Conservation (phyloP, 495 filamentous ascomycete genomes). For the Penicillium atrosanguineum region DNA sequence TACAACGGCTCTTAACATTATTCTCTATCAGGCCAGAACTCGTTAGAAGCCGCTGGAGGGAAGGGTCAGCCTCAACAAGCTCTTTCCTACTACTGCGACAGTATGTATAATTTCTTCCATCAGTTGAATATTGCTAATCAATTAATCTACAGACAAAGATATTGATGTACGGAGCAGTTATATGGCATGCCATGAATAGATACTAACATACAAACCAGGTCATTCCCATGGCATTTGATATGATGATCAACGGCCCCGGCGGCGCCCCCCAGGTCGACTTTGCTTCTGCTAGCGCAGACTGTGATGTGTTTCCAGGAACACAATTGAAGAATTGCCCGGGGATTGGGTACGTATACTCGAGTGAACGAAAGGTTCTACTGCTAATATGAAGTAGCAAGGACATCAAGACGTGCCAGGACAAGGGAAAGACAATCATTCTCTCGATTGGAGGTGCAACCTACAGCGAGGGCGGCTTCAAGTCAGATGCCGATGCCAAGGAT, state of each 20-base stretch:
- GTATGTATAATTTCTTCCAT: conserved; percentile 32
- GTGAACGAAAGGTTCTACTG: neutral
- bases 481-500: conserved; percentile 45
- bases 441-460: conserved; percentile 66
- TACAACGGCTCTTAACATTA: neutral
- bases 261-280: conserved; percentile 59
- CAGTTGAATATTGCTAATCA: neutral
- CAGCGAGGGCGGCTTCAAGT: conserved; percentile 59
- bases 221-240: conserved; percentile 62
- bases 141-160: conserved; percentile 22
- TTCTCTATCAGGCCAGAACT: conserved; percentile 54
- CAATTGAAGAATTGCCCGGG: conserved; percentile 59
- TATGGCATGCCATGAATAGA: too few species aligned
- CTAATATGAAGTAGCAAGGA: conserved; percentile 40
- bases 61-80: conserved; percentile 50
- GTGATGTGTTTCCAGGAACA: conserved; percentile 55
- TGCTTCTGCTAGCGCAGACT: conserved; percentile 55
- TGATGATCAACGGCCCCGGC: conserved; percentile 47
- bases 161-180: conserved; percentile 37
- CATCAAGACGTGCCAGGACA: conserved; percentile 62
- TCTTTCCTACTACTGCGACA: conserved; percentile 57
- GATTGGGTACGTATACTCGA: conserved; percentile 47
- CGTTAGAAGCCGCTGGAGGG: conserved; percentile 31
- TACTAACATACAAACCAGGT: conserved; percentile 35
- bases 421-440: conserved; percentile 64